Conservation (phyloP, 2,329 filamentous ascomycete genomes). For the Aquanectria penicillioides region DNA sequence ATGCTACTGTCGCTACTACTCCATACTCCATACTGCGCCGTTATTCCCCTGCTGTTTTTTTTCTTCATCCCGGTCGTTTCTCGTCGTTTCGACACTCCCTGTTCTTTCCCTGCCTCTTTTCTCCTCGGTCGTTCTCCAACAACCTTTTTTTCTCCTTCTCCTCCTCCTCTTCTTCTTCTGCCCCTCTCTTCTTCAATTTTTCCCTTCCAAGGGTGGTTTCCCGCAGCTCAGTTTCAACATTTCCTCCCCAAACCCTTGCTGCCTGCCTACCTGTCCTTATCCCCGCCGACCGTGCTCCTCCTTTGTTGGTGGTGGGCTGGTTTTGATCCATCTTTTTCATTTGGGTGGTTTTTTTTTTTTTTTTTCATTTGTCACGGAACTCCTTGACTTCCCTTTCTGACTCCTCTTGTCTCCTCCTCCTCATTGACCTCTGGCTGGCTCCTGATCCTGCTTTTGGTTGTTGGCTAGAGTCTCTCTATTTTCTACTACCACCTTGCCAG, state of each 20-base stretch:
- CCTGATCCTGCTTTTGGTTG: not conserved
- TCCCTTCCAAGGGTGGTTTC: too few species aligned
- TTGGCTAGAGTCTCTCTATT: too few species aligned
- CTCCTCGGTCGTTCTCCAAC: conserved; percentile 17
- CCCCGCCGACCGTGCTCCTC: not conserved
- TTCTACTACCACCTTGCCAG: not conserved
- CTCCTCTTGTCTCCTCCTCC: not conserved
- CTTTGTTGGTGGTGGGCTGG: conserved; percentile 2
- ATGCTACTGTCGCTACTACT: too few species aligned
- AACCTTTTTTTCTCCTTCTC: conserved; percentile 2
- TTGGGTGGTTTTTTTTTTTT: too few species aligned
- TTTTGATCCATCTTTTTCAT: not conserved
- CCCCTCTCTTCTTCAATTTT: not conserved
- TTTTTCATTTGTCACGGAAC: not conserved
- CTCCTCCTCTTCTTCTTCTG: not conserved
- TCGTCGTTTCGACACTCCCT: too few species aligned
- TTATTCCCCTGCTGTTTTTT: too few species aligned
- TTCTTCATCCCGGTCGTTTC: not conserved
- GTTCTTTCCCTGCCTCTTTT: conserved; percentile 16
- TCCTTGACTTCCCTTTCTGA: not conserved
- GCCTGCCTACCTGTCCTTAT: too few species aligned
- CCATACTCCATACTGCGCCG: too few species aligned
- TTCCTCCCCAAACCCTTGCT: not conserved
- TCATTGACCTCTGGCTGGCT: conserved; percentile 2
- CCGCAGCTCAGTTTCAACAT: too few species aligned